These are phyloP conservation scores for Quercus glauca DNA, from an alignment of 306 rosid genomes.

Conservation along the genomic window DNA sequence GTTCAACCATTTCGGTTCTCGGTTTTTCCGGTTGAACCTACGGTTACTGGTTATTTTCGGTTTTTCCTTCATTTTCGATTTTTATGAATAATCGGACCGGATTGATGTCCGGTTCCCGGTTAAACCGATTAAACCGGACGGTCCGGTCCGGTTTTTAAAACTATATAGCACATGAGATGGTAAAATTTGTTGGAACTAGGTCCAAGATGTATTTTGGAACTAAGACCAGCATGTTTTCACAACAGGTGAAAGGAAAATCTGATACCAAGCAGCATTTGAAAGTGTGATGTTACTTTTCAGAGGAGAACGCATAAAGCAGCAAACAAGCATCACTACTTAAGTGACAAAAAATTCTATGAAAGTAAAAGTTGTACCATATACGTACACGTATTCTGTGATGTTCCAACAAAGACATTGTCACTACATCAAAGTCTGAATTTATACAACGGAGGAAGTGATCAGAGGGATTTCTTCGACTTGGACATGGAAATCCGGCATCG, in stretches of 20 bases:
- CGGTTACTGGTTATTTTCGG: no score
- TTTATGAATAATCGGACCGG: no score
- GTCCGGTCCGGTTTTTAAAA: no score
- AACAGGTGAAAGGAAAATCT: neutral
- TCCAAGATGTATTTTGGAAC: neutral
- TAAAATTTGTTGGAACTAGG: neutral
- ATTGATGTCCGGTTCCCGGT: no score
- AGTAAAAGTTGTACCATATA: neutral
- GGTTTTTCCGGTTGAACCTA: no score
- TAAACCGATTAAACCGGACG: no score
- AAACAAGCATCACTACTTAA: neutral
- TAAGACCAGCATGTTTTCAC: neutral
- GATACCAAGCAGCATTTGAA: slow-evolving; percentile 1
- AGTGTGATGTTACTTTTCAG: neutral
- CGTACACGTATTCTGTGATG: slow-evolving; percentile 47
- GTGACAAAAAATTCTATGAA: neutral
- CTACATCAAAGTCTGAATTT: slow-evolving; percentile 80
- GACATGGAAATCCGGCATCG: slow-evolving; percentile 86
- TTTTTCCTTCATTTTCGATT: no score
- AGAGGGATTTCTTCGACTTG: slow-evolving; percentile 84
- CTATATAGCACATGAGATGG: neutral
- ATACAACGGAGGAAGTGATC: slow-evolving; percentile 93
- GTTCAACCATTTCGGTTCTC: no score
- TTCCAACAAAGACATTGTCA: slow-evolving; percentile 39
- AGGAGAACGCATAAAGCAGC: neutral